These are phyloP conservation scores for Nicotiana tabacum DNA, from an alignment of 257 asterid genomes.

Conservation along the genomic window DNA sequence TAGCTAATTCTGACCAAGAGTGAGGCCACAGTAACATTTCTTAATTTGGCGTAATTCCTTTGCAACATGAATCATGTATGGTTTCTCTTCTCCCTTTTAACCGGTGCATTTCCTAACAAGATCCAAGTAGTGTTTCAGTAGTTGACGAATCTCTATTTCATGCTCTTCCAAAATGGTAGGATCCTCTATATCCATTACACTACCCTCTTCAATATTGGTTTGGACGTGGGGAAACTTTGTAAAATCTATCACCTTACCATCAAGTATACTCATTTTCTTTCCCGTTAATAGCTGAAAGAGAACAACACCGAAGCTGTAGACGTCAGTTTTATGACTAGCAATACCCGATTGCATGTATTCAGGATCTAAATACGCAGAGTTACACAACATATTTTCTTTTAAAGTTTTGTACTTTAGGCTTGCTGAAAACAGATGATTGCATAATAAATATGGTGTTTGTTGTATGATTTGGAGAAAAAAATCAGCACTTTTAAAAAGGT, in stretches of 20 bases:
- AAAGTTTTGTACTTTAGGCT: neutral
- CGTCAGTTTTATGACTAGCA: neutral
- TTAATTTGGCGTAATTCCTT: neutral
- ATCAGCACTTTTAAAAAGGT: neutral
- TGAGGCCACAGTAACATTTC: neutral
- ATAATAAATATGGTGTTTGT: neutral
- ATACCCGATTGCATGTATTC: neutral
- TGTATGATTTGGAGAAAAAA: neutral
- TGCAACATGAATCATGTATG: constrained; percentile 5
- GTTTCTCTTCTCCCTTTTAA: neutral
- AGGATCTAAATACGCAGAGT: neutral
- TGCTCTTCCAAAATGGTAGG: neutral
- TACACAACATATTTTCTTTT: neutral
- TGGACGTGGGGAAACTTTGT: no score
- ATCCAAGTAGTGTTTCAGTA: neutral
- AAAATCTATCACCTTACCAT: neutral
- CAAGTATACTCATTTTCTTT: neutral
- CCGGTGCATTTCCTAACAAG: neutral
- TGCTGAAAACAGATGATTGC: neutral
- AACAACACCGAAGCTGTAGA: neutral
- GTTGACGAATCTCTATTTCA: neutral
- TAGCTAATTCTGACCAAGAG: neutral
- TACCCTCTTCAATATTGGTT: no score
- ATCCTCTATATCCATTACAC: neutral
- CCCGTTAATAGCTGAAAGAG: neutral